Base-by-base conservation (phyloP, 768 basidiomycete species). In the Glaciozyma antarctica region DNA sequence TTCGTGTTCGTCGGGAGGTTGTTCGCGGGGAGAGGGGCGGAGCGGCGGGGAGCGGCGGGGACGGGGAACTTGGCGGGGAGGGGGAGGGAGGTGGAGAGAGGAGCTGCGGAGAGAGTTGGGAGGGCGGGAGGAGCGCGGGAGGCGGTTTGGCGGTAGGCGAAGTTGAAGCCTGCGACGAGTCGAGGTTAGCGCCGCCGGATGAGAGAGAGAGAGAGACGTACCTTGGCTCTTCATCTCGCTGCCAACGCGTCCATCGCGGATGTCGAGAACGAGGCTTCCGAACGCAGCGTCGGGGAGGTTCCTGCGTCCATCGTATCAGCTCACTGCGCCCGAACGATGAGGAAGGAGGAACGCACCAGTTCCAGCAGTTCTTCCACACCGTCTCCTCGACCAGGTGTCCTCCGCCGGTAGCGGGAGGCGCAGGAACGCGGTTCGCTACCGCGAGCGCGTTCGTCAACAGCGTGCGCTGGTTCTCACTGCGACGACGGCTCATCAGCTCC, bases 301-400 rank as follows among this genome's bases (percentile, higher is more conserved):
- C 94, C 68, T 69, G 60, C 41, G 17, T 26, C 12, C 6, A 15
- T 38, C 26, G 24, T 3, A 13, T 22, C 13, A 10, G 53, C 1
- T 19, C 13, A 10, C 19, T 3, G 30, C 19, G 19, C 17, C 2
- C 3, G 19, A 21, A 61, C 28, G 24, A 17, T 19, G 43, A 28
- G 22, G 32, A 32, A 51, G 21, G 22, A 24, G 41, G 10, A 21
- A n/a, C 64, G 47, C 22, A 65, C 68, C 94, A 95, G 75, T 95
- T 91, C 94, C 94, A 97, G 75, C 90, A 91, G 76, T 95, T 97
- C 78, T 97, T 99, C 95, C 95, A 99, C 0, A 89, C 86, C 5
- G 87, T 85, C 72, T 97, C 92, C 76, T 99, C 94, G 3, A 82
- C 82, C 1, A 82, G 79, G 12, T 81, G 80, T 0, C 79, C 81